Conservation (phyloP, 306 rosid genomes). For the Astragalus glycyphyllos region DNA sequence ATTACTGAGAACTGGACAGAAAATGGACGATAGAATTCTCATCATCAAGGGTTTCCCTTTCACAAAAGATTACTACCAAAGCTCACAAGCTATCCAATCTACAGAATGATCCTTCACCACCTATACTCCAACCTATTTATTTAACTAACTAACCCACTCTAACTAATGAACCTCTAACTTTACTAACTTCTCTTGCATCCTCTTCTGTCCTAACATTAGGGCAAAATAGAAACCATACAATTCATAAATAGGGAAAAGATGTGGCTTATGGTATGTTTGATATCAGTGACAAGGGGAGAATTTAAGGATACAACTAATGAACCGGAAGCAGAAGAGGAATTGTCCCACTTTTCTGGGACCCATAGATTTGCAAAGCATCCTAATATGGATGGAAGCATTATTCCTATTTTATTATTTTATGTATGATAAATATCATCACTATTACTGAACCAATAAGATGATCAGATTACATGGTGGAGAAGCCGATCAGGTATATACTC, state of each 20-base stretch:
- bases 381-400: background rate
- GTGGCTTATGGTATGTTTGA: background rate
- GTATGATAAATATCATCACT: conserved; percentile 8
- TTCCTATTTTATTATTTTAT: background rate
- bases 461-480: too few relatives aligned
- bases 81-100: background rate
- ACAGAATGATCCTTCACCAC: background rate
- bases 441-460: too few relatives aligned
- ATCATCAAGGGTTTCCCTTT: too few relatives aligned
- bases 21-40: too few relatives aligned
- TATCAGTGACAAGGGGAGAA: conserved; percentile 23
- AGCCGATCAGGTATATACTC: too few relatives aligned
- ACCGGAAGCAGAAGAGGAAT: background rate
- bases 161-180: background rate
- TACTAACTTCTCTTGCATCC: conserved; percentile 9
- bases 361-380: background rate
- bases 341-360: too few relatives aligned
- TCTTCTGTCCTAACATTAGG: background rate
- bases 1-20: background rate
- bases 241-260: background rate
- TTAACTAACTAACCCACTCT: conserved; percentile 5
- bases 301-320: conserved; percentile 13
- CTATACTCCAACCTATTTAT: background rate
- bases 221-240: background rate
- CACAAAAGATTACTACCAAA: background rate